phyloP scores from a whole-genome alignment of 805 yeast genomes.

The Pichia rugopelliculosa region DNA sequence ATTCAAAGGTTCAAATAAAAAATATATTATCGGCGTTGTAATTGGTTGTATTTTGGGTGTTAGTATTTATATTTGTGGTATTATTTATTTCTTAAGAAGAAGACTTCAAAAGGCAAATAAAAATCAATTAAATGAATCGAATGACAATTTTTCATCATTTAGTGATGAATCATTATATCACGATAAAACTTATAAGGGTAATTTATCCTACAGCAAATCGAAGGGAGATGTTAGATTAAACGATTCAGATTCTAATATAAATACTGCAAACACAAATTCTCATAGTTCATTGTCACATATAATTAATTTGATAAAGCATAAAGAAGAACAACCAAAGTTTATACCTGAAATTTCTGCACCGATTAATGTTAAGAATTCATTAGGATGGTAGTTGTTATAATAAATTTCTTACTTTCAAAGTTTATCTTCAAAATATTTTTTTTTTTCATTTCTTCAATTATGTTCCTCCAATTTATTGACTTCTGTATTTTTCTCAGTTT shows the following conservation, averaged over 20 bases:
- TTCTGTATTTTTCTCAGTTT: background rate
- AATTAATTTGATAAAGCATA: conserved; percentile 4
- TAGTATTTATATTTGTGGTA: conserved; percentile 35
- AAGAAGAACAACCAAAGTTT: conserved; percentile 20
- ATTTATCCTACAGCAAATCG: conserved; percentile 1
- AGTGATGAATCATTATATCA: background rate
- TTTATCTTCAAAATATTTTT: background rate
- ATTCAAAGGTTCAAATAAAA: conserved; percentile 13
- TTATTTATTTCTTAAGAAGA: conserved; percentile 7
- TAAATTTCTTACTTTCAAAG: too few species aligned
- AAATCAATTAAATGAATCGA: background rate
- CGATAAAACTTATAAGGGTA: background rate
- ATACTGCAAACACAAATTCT: too few species aligned
- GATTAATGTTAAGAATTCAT: conserved; percentile 60
- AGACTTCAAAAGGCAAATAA: conserved; percentile 7
- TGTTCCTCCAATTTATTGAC: too few species aligned
- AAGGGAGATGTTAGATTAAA: conserved; percentile 10
- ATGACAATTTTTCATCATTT: background rate
- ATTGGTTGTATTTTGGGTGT: conserved; percentile 81
- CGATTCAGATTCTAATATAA: conserved; percentile 1
- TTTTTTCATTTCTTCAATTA: too few species aligned
- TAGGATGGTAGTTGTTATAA: conserved; percentile 47
- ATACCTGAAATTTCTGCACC: conserved; percentile 56
- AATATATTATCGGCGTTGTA: conserved; percentile 65
- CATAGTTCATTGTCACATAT: conserved; percentile 12